Base-by-base conservation (phyloP, 2,329 filamentous ascomycete species). In the Thelonectria blattea region DNA sequence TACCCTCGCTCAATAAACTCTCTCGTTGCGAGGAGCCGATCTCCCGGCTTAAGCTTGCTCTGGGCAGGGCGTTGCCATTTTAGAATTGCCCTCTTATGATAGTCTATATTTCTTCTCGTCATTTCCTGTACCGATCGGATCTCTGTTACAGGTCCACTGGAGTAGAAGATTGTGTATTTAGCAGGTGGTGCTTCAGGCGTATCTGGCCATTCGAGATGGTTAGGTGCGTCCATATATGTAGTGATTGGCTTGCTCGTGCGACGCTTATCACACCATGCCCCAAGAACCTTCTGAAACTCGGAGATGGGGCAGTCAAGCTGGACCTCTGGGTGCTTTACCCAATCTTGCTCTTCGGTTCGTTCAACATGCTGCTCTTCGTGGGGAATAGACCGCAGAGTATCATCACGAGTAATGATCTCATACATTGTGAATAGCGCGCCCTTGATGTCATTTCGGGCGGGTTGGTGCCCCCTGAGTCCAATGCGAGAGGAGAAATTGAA, bases 401-500 rank as follows among this genome's bases (percentile, higher is more conserved):
- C 55, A 18, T 52, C 70, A 5, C 69, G 56, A 15, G 75, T 78
- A 42, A 78, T 76, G 32, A 78, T 70, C 61, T 78, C 75, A 59
- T 78, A 77, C 0, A 72, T 14, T 1, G 75, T 75, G 56, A 77
- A 78, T 3, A 75, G 50, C 5, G 74, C 70, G 3, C 73, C 73
- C 17, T 72, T 72, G 15, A 75, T 62, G 55, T 78, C 76, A 50
- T 74, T 68, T 1, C 71, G 65, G 4, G 62, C 56, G n/a, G 42
- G 42, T 18, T 11, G 2, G 12, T 45, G 7, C 17, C n/a, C 3
- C n/a, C 43, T 39, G 34, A 20, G 12, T 20, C 58, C 60, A 3
- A 74, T 71, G 2, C 64, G 68, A 55, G 54, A 65, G 0, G 68
- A 61, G 9, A 56, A 70, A 57, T 76, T 72, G 52, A 78, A 78